Percentiles rank a stretch among this genome's conserved stretches.
Evolutionary conservation across 2,329 filamentous ascomycete genomes (phyloP).

Genomic region (Colletotrichum eremochloae): DNA sequence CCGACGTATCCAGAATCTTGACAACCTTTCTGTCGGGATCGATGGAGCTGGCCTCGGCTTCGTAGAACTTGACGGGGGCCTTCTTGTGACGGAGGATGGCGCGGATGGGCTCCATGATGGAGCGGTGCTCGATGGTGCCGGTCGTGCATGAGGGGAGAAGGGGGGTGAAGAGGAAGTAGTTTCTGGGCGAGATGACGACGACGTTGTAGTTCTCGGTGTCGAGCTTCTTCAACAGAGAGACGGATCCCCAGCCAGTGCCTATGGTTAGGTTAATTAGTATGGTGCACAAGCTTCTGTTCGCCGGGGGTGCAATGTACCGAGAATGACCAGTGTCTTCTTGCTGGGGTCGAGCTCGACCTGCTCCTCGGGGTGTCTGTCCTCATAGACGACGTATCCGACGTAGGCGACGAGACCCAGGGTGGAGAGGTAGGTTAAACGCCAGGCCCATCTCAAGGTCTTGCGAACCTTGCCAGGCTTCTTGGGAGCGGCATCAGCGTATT

Average conservation of each 20-base stretch:
- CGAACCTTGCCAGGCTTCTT: conserved; percentile 73
- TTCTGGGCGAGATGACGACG: conserved; percentile 95
- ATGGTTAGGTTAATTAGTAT: conserved; percentile 41
- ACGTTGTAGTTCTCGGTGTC: conserved; percentile 99
- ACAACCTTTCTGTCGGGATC: conserved; percentile 92
- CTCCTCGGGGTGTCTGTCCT: conserved; percentile 83
- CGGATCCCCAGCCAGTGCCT: conserved; percentile 97
- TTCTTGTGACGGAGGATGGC: conserved; percentile 97
- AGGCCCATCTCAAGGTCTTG: conserved; percentile 80
- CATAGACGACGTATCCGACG: conserved; percentile 85
- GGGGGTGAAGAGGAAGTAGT: conserved; percentile 99
- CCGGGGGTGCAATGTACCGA: conserved; percentile 71
- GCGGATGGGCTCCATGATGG: conserved; percentile 99
- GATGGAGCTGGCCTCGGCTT: conserved; percentile 96
- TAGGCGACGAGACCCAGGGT: conserved; percentile 77
- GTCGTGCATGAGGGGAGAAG: conserved; percentile 97
- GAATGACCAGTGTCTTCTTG: conserved; percentile 97
- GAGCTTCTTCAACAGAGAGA: conserved; percentile 97
- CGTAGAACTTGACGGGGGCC: conserved; percentile 94
- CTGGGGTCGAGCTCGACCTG: conserved; percentile 83
- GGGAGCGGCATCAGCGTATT: conserved; percentile 64
- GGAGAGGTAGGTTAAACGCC: conserved; percentile 85
- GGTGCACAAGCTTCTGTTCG: conserved; percentile 5
- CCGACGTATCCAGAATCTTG: conserved; percentile 91
- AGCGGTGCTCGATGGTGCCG: conserved; percentile 97